phyloP scores from a whole-genome alignment of 305 asterid species.

The Fraxinus sp. region DNA sequence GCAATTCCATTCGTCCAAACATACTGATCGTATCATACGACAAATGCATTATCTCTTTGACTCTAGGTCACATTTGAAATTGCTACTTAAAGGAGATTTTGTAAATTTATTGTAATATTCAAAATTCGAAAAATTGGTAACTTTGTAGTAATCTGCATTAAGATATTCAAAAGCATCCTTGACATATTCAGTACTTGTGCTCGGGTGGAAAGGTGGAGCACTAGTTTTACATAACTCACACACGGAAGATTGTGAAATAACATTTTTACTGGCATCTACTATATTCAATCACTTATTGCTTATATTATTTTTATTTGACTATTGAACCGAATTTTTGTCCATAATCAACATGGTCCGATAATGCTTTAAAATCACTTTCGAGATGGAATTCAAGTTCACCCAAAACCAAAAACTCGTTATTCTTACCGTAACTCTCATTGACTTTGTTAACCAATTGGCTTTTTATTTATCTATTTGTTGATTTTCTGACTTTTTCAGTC shows the following conservation, averaged over 20 bases:
- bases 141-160: background rate
- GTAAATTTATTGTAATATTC: background rate
- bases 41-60: no score
- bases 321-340: background rate
- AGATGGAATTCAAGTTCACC: background rate
- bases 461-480: background rate
- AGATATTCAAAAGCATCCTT: background rate
- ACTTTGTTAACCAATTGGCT: background rate
- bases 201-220: no score
- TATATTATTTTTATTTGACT: no score
- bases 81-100: background rate
- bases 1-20: background rate
- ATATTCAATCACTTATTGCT: background rate
- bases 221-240: no score
- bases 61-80: background rate
- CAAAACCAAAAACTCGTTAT: background rate
- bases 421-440: background rate
- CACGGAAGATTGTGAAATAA: no score
- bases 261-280: background rate
- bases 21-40: no score
- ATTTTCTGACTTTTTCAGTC: background rate
- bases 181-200: background rate
- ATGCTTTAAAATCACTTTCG: background rate
- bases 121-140: background rate
- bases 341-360: background rate